Evolutionary conservation across 805 yeast genomes (phyloP), one percentile per base, ranked within the genome.

Genomic region (Yarrowia osloensis): DNA sequence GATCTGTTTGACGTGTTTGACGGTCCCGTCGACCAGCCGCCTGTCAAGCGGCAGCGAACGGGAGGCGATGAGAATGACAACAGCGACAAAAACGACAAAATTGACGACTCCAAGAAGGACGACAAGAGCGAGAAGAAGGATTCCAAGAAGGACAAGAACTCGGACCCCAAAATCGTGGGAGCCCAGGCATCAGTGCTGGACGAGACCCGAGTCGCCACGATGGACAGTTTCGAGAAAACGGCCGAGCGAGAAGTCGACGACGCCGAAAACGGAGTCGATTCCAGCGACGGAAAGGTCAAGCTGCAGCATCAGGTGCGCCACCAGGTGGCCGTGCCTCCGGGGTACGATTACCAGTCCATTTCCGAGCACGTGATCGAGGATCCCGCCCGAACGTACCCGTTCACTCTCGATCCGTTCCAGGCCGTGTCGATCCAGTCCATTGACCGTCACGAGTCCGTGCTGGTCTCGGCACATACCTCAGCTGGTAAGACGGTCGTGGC

Each of bases 401-500:
- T 95, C 78, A 85, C 87, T 0, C 82, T 95, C 71, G 99, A 95
- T 83, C 98, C 99, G 33, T 95, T 95, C 82, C 99, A 95, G 80
- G 97, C 95, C 72, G 93, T 97, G 21, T 90, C 98, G 17, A 88
- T 95, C 70, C 92, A 97, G 12, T 94, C 98, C 79, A 95, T 95
- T 70, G 98, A 95, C 77, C 84, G 98, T 75, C 85, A 87, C 72
- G 98, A 94, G 78, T 89, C 97, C 1, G 99, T 95, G 26, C 82
- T 95, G 72, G 99, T 95, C 5, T 92, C 98, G 37, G 99, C 99
- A 11, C 98, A 92, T 74, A 93, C 98, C 0, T 92, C 97, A 62
- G 98, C 98, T 12, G 98, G 98, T 80, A 93, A 93, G 75, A 93
- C 98, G 0, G 98, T 93, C 55, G 98, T 93, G 47, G 98, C 98